Evolutionary conservation across 768 basidiomycete species (phyloP), one percentile per base, ranked within the genome.

Genomic region (Rhodocollybia butyracea): DNA sequence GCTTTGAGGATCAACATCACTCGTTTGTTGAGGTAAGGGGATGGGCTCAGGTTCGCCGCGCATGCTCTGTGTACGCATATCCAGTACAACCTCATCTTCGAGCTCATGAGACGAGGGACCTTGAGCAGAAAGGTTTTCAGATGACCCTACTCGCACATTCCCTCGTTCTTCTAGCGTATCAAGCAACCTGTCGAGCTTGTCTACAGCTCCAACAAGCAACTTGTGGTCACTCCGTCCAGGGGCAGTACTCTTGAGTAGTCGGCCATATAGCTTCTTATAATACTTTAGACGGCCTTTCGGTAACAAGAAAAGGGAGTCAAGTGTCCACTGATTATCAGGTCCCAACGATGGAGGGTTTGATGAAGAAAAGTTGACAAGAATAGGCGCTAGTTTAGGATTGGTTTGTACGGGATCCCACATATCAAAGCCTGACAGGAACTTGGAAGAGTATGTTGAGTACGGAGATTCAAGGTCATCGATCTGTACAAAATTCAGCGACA

Each of bases 381-480:
- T 81, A 40, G 76, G 72, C 4, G 77, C 75, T 21, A 99, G 81
- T 32, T 86, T 84, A 1, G 79, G 42, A 69, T 98, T 98, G 41
- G 80, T 79, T 60, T 80, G 81, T 50, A 98, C 87, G 13, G 89
- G 87, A 8, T 83, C 78, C 88, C 90, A 98, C 2, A 69, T 67
- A 68, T 98, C 94, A 65, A 96, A 98, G 2, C 90, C 92, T 55
- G 73, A 68, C 54, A 79, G 74, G 64, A 82, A 96, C 58, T 83
- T 86, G 38, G 78, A 74, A 61, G 84, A 83, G 70, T 96, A 99
- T 39, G 77, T 80, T 50, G 83, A 84, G 68, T 99, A 99, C 2
- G 97, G 91, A 10, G 76, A 79, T 53, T 91, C 88, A 30, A 99
- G 75, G 64, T 99, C 95, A 59, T 94, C 89, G 60, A 98, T 93